Evolutionary conservation across 257 asterid species (phyloP), one percentile per base, ranked within the genome.

Genomic region (Apocynum venetum): DNA sequence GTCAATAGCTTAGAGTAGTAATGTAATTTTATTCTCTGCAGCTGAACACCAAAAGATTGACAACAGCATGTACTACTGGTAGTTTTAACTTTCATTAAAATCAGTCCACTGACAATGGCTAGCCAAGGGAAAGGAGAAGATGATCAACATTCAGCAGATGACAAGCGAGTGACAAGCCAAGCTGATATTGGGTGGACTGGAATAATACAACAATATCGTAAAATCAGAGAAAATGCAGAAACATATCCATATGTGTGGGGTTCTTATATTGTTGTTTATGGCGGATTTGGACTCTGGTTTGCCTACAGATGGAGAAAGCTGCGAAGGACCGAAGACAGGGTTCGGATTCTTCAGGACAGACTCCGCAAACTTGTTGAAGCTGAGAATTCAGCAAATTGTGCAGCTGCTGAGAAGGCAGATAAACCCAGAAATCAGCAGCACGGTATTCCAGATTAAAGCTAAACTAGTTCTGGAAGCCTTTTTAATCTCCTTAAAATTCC

Each of bases 201-300:
- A 52, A 78, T 48, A 80, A 78, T 92, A 73, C 82, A 80, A 73
- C 87, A 82, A 67, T 91, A 88, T 59, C 51, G 71, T 38, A 88
- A 77, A 71, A 85, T 86, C 36, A 94, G 84, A 80, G 93, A 86
- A 77, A 85, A 94, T 80, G 97, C 97, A 67, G 89, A 91, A 79
- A 80, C 96, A 0, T 94, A 90, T 70, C 97, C 98, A 3, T 95
- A 90, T 47, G 98, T 95, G 19, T 95, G 98, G 98, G 97, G 87
- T 66, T 94, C 98, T 2, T 94, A 94, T 64, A 82, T 85, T 52
- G 84, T 91, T 55, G 97, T 91, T 0, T 94, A 91, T 20, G 97
- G 98, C 47, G 90, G 89, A 59, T 84, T 94, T 59, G 93, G 97
- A 20, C 80, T 90, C 35, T 92, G 97, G 98, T 64, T 91, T 61